Evolutionary conservation across 1,284 basidiomycete species (phyloP), one percentile per base, ranked within the genome.

Genomic region (Rhodotorula sp.): DNA sequence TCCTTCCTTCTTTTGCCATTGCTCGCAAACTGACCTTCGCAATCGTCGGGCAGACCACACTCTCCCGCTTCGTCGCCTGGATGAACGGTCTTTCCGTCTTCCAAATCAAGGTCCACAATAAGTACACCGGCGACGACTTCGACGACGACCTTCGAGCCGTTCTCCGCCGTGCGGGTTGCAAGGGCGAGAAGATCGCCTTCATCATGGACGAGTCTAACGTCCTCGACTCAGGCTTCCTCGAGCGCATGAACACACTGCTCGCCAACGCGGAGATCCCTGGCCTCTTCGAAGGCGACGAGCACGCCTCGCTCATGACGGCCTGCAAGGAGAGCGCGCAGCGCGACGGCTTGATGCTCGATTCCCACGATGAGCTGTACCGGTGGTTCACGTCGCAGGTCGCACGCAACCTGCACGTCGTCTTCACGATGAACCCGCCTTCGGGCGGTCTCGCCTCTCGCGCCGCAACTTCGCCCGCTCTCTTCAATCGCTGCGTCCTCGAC

Each of bases 181-280:
- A 98, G 79, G 94, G 93, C 75, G 96, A 99, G 81, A 98, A 98
- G 82, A 90, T 99, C 52, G 98, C 94, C 79, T 99, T 99, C 85
- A 98, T 99, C 81, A 98, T 99, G 94, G 96, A 99, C 80, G 96
- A 99, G 80, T 96, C 93, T 1, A 99, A 99, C 78, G 94, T 99
- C 37, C 88, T 98, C 50, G 95, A 99, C 80, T 94, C 96, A 9
- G 96, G 96, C 65, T 98, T 99, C 85, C 83, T 99, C 70, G 96
- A 99, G 80, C 88, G 96, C 46, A 98, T 99, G 93, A 99, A 99
- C 81, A 99, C 94, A 0, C 86, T 99, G 7, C 86, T 99, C 20
- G 97, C 96, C 51, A 99, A 99, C 77, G 95, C 95, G n/a, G 96
- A 99, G 81, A 95, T 99, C 24, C 96, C 96, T 0, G 96, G 97